Conservation (phyloP, 2,329 filamentous ascomycete species). For the Xylaria sp. region DNA sequence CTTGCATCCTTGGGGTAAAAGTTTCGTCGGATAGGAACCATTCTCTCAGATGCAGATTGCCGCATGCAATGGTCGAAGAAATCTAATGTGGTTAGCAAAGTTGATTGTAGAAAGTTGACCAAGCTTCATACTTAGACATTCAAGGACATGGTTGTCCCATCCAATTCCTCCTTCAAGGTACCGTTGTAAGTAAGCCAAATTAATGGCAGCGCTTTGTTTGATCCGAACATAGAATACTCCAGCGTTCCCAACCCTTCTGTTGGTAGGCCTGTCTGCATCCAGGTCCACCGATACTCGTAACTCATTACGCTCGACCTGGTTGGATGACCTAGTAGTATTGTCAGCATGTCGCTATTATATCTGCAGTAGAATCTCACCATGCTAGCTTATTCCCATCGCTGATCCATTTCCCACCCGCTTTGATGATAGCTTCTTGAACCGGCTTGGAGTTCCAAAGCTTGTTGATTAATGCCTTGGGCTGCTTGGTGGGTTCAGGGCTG, state of each 20-base stretch:
- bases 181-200: slow-evolving; percentile 71
- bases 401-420: slow-evolving; percentile 67
- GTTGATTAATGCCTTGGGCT: slow-evolving; percentile 69
- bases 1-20: slow-evolving; percentile 74
- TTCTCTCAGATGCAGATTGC: slow-evolving; percentile 75
- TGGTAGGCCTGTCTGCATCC: slow-evolving; percentile 59
- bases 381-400: slow-evolving; percentile 87
- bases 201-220: slow-evolving; percentile 72
- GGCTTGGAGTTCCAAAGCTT: slow-evolving; percentile 78
- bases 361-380: slow-evolving; percentile 69
- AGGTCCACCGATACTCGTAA: slow-evolving; percentile 74
- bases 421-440: slow-evolving; percentile 66
- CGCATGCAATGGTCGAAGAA: slow-evolving; percentile 92
- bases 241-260: slow-evolving; percentile 48
- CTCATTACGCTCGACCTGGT: slow-evolving; percentile 58
- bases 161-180: slow-evolving; percentile 72
- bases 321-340: slow-evolving; percentile 50
- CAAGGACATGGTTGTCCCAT: slow-evolving; percentile 75
- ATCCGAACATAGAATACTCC: slow-evolving; percentile 69
- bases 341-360: slow-evolving; percentile 30
- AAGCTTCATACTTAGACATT: slow-evolving; percentile 74
- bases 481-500: slow-evolving; percentile 61
- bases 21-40: slow-evolving; percentile 80
- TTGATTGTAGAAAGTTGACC: background rate
- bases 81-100: slow-evolving; percentile 55